Percentiles rank a stretch among this genome's conserved stretches.
Conservation (phyloP, 768 basidiomycete genomes). For the Suillus clintonianus region DNA sequence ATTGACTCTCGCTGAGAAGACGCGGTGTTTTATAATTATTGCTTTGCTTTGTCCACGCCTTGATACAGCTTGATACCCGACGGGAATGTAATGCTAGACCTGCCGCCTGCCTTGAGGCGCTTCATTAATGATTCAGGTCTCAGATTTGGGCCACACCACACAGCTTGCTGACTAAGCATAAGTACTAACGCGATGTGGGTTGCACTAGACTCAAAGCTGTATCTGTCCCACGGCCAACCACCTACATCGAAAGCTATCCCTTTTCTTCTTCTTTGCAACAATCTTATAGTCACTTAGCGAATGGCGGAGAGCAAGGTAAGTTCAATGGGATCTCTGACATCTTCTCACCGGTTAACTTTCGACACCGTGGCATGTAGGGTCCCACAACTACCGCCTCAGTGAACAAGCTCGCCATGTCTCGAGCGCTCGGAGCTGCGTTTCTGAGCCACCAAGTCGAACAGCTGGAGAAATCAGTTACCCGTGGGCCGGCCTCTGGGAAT, state of each 20-base stretch:
- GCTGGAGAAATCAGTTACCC: conserved; percentile 73
- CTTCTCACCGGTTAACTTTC: background rate
- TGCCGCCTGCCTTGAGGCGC: background rate
- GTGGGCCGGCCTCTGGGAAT: conserved; percentile 54
- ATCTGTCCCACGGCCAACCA: background rate
- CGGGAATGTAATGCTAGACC: background rate
- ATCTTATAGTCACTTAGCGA: background rate
- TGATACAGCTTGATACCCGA: background rate
- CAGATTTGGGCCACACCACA: background rate
- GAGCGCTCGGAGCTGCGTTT: conserved; percentile 85
- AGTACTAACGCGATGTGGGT: background rate
- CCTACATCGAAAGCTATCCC: background rate
- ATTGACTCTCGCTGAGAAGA: background rate
- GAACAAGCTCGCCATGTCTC: conserved; percentile 80
- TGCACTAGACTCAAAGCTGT: background rate
- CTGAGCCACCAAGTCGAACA: conserved; percentile 87
- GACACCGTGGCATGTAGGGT: conserved; percentile 12
- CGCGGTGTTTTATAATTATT: background rate
- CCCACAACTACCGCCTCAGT: conserved; percentile 30
- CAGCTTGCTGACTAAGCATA: conserved; percentile 2
- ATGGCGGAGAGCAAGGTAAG: conserved; percentile 9
- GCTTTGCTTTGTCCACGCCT: background rate
- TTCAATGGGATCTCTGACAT: background rate
- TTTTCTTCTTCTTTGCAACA: background rate
- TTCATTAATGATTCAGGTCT: background rate